Conservation (phyloP, 2,329 filamentous ascomycete genomes). For the Nemania bipapillata region DNA sequence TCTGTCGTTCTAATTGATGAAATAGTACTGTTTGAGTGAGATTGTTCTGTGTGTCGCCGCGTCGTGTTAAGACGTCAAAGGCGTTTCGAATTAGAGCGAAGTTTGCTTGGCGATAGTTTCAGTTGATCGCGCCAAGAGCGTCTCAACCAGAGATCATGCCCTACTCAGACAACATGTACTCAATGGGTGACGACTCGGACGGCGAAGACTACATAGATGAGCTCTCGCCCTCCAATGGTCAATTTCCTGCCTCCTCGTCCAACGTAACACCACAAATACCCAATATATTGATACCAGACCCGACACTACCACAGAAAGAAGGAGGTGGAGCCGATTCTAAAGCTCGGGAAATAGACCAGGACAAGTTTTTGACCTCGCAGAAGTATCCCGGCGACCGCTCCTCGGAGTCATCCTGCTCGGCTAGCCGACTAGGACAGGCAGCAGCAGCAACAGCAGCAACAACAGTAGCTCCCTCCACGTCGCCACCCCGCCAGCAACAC, state of each 20-base stretch:
- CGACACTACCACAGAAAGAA: slow-evolving; percentile 54
- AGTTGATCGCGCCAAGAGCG: slow-evolving; percentile 43
- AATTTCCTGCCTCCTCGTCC: slow-evolving; percentile 60
- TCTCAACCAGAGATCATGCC: slow-evolving; percentile 55
- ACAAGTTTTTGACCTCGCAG: slow-evolving; percentile 52
- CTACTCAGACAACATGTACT: slow-evolving; percentile 63
- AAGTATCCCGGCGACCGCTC: slow-evolving; percentile 18
- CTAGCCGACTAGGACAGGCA: slow-evolving; percentile 34
- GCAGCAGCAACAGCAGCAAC: too few species aligned
- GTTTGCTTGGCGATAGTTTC: slow-evolving; percentile 49
- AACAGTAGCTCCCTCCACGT: slow-evolving; percentile 29
- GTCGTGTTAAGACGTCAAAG: slow-evolving; percentile 39
- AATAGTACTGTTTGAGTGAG: slow-evolving; percentile 19
- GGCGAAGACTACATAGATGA: slow-evolving; percentile 51
- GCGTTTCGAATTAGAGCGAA: slow-evolving; percentile 44
- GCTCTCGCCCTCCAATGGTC: slow-evolving; percentile 64
- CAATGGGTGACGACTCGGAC: slow-evolving; percentile 51
- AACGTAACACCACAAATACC: slow-evolving; percentile 58
- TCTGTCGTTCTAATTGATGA: slow-evolving; percentile 15
- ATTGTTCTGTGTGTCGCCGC: slow-evolving; percentile 6
- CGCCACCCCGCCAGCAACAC: slow-evolving; percentile 28
- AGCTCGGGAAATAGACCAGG: slow-evolving; percentile 58
- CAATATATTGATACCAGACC: slow-evolving; percentile 62
- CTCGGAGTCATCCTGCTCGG: slow-evolving; percentile 35
- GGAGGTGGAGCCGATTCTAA: slow-evolving; percentile 55